Base-by-base conservation (phyloP, 2,329 filamentous ascomycete genomes). In the Domatiomyces globalis region DNA sequence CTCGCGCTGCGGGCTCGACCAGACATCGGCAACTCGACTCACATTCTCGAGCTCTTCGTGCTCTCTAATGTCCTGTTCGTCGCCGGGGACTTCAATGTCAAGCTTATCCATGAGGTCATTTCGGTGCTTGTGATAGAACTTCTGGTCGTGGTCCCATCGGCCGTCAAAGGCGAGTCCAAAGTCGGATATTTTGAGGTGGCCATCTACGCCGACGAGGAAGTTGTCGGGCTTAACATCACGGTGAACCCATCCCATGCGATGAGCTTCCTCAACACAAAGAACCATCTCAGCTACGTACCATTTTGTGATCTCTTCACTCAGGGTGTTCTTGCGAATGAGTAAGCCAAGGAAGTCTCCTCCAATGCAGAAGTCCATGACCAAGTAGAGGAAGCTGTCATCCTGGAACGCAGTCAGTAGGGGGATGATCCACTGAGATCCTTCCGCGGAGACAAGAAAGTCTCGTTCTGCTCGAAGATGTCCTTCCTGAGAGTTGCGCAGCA, bases 351-450 rank as follows among this genome's bases (percentile, higher is more conserved):
- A 96, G 65, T 98, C 90, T 0, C 92, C 90, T 0, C 90, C 92
- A 1, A 94, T 84, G 87, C 95, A 95, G 64, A 94, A 98, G 54
- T 96, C 89, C 88, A 96, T 95, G 49, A 95, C 85, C 5, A 98
- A 78, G 62, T 96, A 96, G 5, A 98, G 74, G 60, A 86, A 87
- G 43, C 78, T 76, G 36, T 78, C 72, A 64, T 96, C 92, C 66
- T 96, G 87, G 58, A 96, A 96, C 62, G 87, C 92, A 48, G 86
- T 77, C 48, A 95, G 77, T 36, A 98, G 72, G 0, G 89, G 86
- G 1, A 96, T 86, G 46, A 95, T 81, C 90, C 89, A 96, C 54
- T 77, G 78, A 4, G 87, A 94, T n/a, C 82, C 85, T 64, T 92
- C 85, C 1, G 88, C 89, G 5, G 84, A 81, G 22, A 95, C 87